phyloP scores from a whole-genome alignment of 768 basidiomycete genomes.

The Leccinum variicolor region DNA sequence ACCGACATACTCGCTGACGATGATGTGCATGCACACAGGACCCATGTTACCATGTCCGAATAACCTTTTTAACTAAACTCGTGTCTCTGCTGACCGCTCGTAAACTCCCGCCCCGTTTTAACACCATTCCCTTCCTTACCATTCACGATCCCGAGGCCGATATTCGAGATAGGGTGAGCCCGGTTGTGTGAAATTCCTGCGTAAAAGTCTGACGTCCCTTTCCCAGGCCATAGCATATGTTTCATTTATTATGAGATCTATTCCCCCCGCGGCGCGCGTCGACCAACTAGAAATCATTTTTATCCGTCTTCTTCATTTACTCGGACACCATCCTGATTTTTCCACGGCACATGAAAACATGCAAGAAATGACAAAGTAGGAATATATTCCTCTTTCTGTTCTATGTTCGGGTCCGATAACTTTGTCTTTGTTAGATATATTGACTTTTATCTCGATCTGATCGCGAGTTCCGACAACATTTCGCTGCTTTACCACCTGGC shows the following conservation, averaged over 20 bases:
- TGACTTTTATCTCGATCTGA: conserved; percentile 77
- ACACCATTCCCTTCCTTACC: conserved; percentile 82
- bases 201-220: conserved; percentile 3
- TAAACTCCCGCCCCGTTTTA: conserved; percentile 69
- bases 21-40: conserved; percentile 50
- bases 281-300: conserved; percentile 80
- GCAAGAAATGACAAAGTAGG: conserved; percentile 78
- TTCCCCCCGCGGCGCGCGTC: conserved; percentile 52
- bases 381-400: not conserved
- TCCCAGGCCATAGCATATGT: conserved; percentile 61
- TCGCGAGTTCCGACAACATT: conserved; percentile 79
- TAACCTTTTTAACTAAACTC: conserved; percentile 73
- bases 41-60: conserved; percentile 82
- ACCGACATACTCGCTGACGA: not conserved
- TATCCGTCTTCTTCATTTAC: conserved; percentile 78
- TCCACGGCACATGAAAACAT: conserved; percentile 62
- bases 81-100: conserved; percentile 57
- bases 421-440: conserved; percentile 59
- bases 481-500: conserved; percentile 82
- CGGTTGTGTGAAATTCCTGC: not conserved
- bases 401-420: not conserved
- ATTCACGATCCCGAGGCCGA: conserved; percentile 91
- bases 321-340: conserved; percentile 96
- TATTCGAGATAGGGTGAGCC: conserved; percentile 59
- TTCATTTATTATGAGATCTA: conserved; percentile 41